Conservation (phyloP, 768 basidiomycete genomes). For the Rhizopogon salebrosus region DNA sequence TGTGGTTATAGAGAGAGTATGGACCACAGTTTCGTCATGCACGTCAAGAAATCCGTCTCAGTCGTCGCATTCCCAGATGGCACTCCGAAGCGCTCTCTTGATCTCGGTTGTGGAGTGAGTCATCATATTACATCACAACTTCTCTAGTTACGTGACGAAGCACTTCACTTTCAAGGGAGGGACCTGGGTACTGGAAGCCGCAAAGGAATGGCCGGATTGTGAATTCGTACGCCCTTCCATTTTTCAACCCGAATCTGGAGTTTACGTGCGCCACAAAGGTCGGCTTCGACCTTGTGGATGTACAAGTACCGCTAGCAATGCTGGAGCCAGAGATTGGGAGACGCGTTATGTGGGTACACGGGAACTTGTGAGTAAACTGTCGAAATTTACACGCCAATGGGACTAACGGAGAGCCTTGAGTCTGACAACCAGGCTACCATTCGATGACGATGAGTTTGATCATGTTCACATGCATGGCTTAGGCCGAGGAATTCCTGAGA, state of each 20-base stretch:
- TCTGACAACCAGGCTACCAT: slow-evolving; percentile 70
- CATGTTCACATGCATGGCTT: slow-evolving; percentile 69
- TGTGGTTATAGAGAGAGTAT: slow-evolving; percentile 42
- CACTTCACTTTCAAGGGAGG: slow-evolving; percentile 41
- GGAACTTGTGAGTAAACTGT: slow-evolving; percentile 59
- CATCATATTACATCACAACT: slow-evolving; percentile 4
- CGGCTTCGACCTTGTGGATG: slow-evolving; percentile 74
- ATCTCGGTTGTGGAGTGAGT: slow-evolving; percentile 73
- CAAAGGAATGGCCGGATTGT: slow-evolving; percentile 63
- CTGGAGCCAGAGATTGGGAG: slow-evolving; percentile 46
- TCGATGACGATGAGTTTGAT: slow-evolving; percentile 80
- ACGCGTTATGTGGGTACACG: slow-evolving; percentile 69
- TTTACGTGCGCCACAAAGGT: slow-evolving; percentile 37
- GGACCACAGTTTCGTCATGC: slow-evolving; percentile 44
- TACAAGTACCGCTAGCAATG: slow-evolving; percentile 56
- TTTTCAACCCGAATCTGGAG: background rate
- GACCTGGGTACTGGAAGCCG: slow-evolving; percentile 68
- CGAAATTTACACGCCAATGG: background rate
- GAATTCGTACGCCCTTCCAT: slow-evolving; percentile 45
- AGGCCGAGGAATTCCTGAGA: slow-evolving; percentile 67
- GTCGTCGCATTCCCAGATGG: slow-evolving; percentile 50
- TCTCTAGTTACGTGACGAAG: background rate
- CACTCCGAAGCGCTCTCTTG: slow-evolving; percentile 50
- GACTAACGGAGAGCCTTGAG: slow-evolving; percentile 27
- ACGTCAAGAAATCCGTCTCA: slow-evolving; percentile 50